Evolutionary conservation across 2,329 filamentous ascomycete genomes (phyloP), one percentile per base, ranked within the genome.

Genomic region (Coniochaeta sp.): DNA sequence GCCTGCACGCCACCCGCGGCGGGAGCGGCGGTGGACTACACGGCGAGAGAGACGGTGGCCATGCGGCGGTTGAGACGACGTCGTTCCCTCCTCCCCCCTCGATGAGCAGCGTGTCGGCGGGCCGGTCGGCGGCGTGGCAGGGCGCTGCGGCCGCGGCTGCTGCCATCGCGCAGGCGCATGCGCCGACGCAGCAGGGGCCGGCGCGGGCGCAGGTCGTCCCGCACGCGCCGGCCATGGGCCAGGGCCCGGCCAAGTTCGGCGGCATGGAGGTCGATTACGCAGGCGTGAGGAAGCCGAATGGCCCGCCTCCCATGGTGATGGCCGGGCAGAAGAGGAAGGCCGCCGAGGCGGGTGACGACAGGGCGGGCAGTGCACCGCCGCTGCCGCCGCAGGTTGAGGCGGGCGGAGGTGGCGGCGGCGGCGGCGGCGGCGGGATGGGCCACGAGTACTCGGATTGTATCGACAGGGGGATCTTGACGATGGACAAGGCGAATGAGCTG

Each of bases 391-490:
- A 22, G 28, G 24, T 26, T n/a, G n/a, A n/a, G n/a, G n/a, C n/a
- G n/a, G 16, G 6, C 30, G 8, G 52, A 19, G 10, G 14, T 9
- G 28, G 63, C 17, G 66, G 61, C n/a, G 16, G 6, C 30, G 8
- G 52, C 34, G 10, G 14, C n/a, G 28, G 63, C 17, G 66, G 61
- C n/a, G 66, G 58, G 38, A 70, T 58, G 58, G 64, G 56, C 47
- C 64, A 42, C 55, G 67, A 70, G 16, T 72, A 74, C 24, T 70
- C 75, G 28, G 83, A 86, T 63, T 71, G 83, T 17, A 74, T 89
- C 42, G 85, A 87, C 63, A 79, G 83, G 10, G 85, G 84, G 1
- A 66, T 89, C 44, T 69, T 89, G 34, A 81, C 79, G 2, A 75
- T 81, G 69, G 80, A 82, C 1, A 74, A 78, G 61, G 86, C 86